Base-by-base conservation (phyloP, 768 basidiomycete genomes). In the Paxillus rubicundulus region DNA sequence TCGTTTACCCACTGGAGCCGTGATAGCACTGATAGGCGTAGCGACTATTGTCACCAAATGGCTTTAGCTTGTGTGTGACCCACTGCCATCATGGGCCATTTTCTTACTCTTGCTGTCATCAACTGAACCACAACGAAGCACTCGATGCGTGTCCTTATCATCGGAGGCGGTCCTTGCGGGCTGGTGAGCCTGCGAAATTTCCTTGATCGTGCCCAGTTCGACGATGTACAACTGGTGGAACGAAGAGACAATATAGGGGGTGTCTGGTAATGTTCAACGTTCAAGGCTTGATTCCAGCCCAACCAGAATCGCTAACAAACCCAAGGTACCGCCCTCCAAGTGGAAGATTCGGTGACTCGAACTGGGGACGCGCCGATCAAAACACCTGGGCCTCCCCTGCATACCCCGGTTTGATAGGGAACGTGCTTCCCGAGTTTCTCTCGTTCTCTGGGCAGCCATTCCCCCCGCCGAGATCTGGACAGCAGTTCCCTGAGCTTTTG, bases 101-200 rank as follows among this genome's bases (percentile, higher is more conserved):
- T 55, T 44, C 52, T 37, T 32, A 44, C n/a, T 6, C 37, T 20
- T 38, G 24, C 36, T n/a, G 7, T 49, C 33, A 30, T n/a, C n/a
- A 14, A 17, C 14, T 43, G 17, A 34, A 49, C 32, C 3, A 54
- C 53, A 52, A 20, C 13, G 4, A 30, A 24, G 21, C 24, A n/a
- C 6, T 47, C 55, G 20, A 58, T 33, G 39, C 53, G 62, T 2
- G 47, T 78, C 33, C 69, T 81, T 9, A 58, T 82, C 48, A 65
- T 82, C 18, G 78, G 79, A 13, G 78, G 73, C 1, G 80, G 79
- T 1, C 72, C 77, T 12, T 66, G 73, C 52, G 78, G 80, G 4
- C 70, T 81, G 4, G 76, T 79, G 5, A 63, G 76, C 14, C 71
- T 79, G 17, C 74, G 78, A n/a, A 81, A 82, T 53, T 62, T 79